Evolutionary conservation across 208 protist species (phyloP).

Genomic region (Herpetomonas tarakana): DNA sequence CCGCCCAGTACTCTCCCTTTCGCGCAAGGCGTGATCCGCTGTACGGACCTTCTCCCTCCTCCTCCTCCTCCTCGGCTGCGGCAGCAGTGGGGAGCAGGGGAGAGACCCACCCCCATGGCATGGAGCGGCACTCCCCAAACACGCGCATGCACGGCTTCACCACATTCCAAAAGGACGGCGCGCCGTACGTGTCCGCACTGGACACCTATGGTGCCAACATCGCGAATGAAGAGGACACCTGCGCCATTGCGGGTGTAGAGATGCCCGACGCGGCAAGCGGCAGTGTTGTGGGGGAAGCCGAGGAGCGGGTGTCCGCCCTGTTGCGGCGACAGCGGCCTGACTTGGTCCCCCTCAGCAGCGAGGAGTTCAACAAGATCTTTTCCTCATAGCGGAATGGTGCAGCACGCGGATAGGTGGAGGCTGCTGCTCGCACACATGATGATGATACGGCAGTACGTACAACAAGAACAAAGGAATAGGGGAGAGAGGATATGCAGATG

Average conservation of each 20-base stretch:
- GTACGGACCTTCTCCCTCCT: not conserved
- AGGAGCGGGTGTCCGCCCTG: not conserved
- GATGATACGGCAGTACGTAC: too few relatives aligned
- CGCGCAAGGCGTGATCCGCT: conserved; percentile 59
- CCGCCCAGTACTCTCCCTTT: conserved; percentile 72
- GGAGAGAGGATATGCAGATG: too few relatives aligned
- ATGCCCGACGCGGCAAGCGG: not conserved
- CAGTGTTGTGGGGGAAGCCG: not conserved
- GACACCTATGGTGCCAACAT: not conserved
- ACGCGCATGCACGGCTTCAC: conserved; percentile 6
- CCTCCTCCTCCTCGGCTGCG: too few relatives aligned
- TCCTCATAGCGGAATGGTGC: too few relatives aligned
- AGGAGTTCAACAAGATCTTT: not conserved
- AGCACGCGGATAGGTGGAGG: too few relatives aligned
- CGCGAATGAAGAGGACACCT: not conserved
- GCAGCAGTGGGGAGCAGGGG: not conserved
- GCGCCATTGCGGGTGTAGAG: not conserved
- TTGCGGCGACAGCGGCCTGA: not conserved
- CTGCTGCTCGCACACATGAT: too few relatives aligned
- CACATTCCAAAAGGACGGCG: conserved; percentile 3
- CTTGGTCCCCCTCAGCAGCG: not conserved
- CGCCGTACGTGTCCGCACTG: conserved; percentile 6
- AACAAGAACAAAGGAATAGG: too few relatives aligned
- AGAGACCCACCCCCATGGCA: not conserved
- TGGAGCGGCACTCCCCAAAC: not conserved